phyloP scores from a whole-genome alignment of 345 rosid genomes.

The Ricinus communis region DNA sequence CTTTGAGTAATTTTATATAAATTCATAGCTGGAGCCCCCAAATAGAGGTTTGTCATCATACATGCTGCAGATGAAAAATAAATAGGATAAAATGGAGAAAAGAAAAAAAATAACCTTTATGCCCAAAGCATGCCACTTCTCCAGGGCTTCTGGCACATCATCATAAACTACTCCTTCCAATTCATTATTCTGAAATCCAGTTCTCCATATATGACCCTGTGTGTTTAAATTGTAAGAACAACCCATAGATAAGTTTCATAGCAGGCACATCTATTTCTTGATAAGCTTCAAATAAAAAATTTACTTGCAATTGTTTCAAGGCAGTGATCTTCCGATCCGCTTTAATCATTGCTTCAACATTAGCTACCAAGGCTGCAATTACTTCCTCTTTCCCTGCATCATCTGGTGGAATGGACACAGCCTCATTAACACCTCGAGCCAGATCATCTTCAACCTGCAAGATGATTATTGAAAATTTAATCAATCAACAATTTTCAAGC shows the following conservation, averaged over 20 bases:
- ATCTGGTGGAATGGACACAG: slow-evolving; percentile 65
- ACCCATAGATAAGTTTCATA: slow-evolving; percentile 2
- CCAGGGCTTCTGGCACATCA: slow-evolving; percentile 79
- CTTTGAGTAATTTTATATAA: background rate
- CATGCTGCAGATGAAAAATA: background rate
- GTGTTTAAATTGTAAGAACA: slow-evolving; percentile 11
- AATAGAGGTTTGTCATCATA: background rate
- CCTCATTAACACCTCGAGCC: slow-evolving; percentile 61
- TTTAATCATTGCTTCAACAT: slow-evolving; percentile 86
- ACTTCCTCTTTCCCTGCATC: slow-evolving; percentile 79
- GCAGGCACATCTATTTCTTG: background rate
- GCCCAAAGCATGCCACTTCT: slow-evolving; percentile 84
- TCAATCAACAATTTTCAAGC: background rate
- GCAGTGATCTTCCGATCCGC: slow-evolving; percentile 96
- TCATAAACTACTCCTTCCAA: slow-evolving; percentile 76
- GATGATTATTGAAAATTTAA: slow-evolving; percentile 14
- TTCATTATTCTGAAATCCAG: slow-evolving; percentile 76
- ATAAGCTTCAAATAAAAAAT: background rate
- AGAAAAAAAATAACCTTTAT: slow-evolving; percentile 58
- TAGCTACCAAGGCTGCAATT: slow-evolving; percentile 78
- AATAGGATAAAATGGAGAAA: background rate
- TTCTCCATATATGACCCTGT: slow-evolving; percentile 98
- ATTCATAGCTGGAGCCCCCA: background rate
- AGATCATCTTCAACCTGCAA: slow-evolving; percentile 75
- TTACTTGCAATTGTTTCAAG: slow-evolving; percentile 90